These are phyloP conservation scores for Mucor lusitanicus DNA, from an alignment of 371 early-diverging fungal genomes.

Conservation along the genomic window DNA sequence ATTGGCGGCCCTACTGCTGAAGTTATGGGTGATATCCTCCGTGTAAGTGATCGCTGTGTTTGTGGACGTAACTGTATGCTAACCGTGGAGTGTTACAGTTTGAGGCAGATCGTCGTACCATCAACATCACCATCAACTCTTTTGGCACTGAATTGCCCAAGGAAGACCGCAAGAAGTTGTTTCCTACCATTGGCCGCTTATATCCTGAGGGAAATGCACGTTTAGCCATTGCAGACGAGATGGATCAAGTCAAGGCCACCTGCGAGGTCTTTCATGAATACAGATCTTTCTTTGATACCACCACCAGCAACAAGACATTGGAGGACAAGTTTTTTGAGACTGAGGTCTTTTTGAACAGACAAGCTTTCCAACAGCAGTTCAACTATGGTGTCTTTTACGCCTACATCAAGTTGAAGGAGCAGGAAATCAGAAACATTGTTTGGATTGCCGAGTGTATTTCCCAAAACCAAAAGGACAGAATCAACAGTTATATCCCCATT, in stretches of 20 bases:
- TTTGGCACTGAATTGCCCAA: slow-evolving; percentile 95
- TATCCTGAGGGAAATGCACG: slow-evolving; percentile 89
- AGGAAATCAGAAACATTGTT: slow-evolving; percentile 98
- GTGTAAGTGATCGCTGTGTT: slow-evolving; percentile 50
- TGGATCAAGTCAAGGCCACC: slow-evolving; percentile 88
- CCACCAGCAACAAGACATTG: slow-evolving; percentile 61
- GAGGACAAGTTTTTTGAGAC: slow-evolving; percentile 96
- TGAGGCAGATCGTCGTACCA: slow-evolving; percentile 96
- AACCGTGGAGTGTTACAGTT: slow-evolving; percentile 57
- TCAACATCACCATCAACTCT: slow-evolving; percentile 98
- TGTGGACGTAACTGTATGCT: neutral
- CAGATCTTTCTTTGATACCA: slow-evolving; percentile 67
- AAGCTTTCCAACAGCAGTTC: slow-evolving; percentile 95
- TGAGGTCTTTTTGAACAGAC: slow-evolving; percentile 92
- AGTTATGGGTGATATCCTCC: slow-evolving; percentile 91
- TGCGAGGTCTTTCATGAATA: slow-evolving; percentile 88
- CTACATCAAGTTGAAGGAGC: slow-evolving; percentile 97
- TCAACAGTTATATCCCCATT: slow-evolving; percentile 91
- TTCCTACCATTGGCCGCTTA: slow-evolving; percentile 89
- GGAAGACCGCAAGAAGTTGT: slow-evolving; percentile 92
- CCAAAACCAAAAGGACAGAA: slow-evolving; percentile 95
- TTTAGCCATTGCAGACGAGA: slow-evolving; percentile 90
- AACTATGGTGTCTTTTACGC: slow-evolving; percentile 97
- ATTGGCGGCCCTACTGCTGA: slow-evolving; percentile 92
- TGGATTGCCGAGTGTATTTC: slow-evolving; percentile 99